These are phyloP conservation scores for Pinus albicaulis DNA, from an alignment of 75 land plant genomes.

Conservation along the genomic window DNA sequence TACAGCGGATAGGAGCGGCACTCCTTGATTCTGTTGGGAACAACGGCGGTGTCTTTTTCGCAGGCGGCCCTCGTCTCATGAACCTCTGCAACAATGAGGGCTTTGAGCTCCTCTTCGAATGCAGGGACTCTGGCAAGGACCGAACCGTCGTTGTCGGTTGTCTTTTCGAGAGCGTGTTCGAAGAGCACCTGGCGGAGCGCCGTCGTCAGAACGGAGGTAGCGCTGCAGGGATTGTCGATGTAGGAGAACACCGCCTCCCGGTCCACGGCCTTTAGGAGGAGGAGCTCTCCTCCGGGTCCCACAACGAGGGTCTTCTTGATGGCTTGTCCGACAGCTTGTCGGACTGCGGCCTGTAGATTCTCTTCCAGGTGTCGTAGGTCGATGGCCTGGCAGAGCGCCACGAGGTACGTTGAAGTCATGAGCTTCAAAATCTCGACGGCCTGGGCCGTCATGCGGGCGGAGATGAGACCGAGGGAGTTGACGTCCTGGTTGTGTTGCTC, in stretches of 20 bases:
- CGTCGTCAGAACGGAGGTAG: conserved; percentile 39
- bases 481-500: too few species aligned
- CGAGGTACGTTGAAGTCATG: conserved; percentile 49
- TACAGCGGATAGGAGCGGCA: conserved; percentile 13
- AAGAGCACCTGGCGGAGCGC: conserved; percentile 53
- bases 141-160: conserved; percentile 14
- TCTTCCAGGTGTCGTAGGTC: too few species aligned
- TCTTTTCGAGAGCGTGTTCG: conserved; percentile 41
- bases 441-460: too few species aligned
- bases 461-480: too few species aligned
- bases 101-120: conserved; percentile 46
- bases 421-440: conserved; percentile 30
- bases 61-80: conserved; percentile 11
- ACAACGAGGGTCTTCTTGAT: conserved; percentile 33
- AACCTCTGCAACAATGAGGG: conserved; percentile 16
- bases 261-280: conserved; percentile 40
- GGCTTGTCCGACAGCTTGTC: conserved; percentile 37
- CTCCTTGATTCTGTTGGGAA: conserved; percentile 32
- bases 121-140: conserved; percentile 33
- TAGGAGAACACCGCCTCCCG: conserved; percentile 39
- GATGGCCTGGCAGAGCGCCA: conserved; percentile 54
- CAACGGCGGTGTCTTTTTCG: conserved; percentile 28
- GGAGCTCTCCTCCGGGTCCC: conserved; percentile 32
- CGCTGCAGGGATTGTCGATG: neutral
- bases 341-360: conserved; percentile 18